These are phyloP conservation scores for Gastrolobium bilobum DNA, from an alignment of 306 rosid genomes.

Conservation along the genomic window DNA sequence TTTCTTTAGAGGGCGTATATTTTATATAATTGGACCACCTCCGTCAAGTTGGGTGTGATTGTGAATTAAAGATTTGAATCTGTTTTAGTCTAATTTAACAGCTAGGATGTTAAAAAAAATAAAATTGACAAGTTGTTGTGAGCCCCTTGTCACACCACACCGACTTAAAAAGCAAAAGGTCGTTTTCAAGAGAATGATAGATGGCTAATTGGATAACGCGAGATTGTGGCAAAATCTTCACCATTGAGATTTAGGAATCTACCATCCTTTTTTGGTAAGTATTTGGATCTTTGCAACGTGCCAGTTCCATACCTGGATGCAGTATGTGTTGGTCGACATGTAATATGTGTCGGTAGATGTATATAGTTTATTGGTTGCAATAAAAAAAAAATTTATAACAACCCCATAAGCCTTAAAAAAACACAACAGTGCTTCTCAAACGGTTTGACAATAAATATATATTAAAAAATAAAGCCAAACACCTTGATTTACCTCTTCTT, in stretches of 20 bases:
- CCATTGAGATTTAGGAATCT: conserved; percentile 8
- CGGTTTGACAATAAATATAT: too few relatives aligned
- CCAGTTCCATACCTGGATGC: background rate
- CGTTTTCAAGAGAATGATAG: conserved; percentile 8
- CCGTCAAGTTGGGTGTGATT: background rate
- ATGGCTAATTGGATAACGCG: background rate
- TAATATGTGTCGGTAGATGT: too few relatives aligned
- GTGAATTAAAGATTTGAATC: conserved; percentile 25
- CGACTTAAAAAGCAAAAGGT: background rate
- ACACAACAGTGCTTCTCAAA: too few relatives aligned
- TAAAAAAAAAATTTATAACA: too few relatives aligned
- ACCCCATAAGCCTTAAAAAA: too few relatives aligned
- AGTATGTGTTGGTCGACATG: too few relatives aligned
- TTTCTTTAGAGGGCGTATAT: background rate
- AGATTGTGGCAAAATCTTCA: conserved; percentile 15
- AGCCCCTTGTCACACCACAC: background rate
- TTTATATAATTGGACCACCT: background rate
- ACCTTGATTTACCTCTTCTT: too few relatives aligned
- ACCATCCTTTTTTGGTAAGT: background rate
- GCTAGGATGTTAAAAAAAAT: background rate
- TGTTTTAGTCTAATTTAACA: conserved; percentile 12
- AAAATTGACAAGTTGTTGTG: conserved; percentile 1
- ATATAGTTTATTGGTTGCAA: too few relatives aligned
- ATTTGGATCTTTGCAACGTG: conserved; percentile 15
- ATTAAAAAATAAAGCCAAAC: too few relatives aligned